These are phyloP conservation scores for Phascolomyces articulosus DNA, from an alignment of 371 early-diverging fungal genomes.

Conservation along the genomic window DNA sequence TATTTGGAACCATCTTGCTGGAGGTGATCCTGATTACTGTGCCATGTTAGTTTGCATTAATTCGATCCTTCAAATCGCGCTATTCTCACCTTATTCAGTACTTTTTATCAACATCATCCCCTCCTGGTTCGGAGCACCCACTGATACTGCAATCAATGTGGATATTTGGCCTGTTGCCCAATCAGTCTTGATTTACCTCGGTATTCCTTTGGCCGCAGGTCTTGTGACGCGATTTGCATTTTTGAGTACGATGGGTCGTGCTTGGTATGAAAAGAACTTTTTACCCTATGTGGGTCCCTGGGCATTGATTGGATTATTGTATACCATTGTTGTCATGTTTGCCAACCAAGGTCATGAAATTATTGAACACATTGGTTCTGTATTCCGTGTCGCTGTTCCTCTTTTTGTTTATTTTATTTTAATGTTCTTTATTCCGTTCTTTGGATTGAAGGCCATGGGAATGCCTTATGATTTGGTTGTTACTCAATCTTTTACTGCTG, in stretches of 20 bases:
- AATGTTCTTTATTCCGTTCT: constrained; percentile 60
- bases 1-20: constrained; percentile 75
- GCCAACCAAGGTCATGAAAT: constrained; percentile 73
- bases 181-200: constrained; percentile 71
- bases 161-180: constrained; percentile 61
- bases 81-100: constrained; percentile 66
- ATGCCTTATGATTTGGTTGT: constrained; percentile 55
- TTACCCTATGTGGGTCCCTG: constrained; percentile 56
- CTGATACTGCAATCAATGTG: constrained; percentile 38
- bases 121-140: constrained; percentile 45
- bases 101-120: constrained; percentile 61
- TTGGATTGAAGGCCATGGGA: constrained; percentile 27
- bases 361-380: constrained; percentile 64
- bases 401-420: constrained; percentile 67
- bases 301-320: constrained; percentile 66
- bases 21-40: constrained; percentile 68
- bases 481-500: constrained; percentile 73
- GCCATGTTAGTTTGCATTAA: constrained; percentile 75
- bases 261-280: constrained; percentile 64
- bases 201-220: constrained; percentile 70
- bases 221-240: constrained; percentile 57
- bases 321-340: constrained; percentile 79
- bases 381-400: constrained; percentile 71
- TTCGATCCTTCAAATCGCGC: constrained; percentile 67
- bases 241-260: constrained; percentile 28